Conservation (phyloP, 2,329 filamentous ascomycete genomes). For the Fusarium protoensiforme region DNA sequence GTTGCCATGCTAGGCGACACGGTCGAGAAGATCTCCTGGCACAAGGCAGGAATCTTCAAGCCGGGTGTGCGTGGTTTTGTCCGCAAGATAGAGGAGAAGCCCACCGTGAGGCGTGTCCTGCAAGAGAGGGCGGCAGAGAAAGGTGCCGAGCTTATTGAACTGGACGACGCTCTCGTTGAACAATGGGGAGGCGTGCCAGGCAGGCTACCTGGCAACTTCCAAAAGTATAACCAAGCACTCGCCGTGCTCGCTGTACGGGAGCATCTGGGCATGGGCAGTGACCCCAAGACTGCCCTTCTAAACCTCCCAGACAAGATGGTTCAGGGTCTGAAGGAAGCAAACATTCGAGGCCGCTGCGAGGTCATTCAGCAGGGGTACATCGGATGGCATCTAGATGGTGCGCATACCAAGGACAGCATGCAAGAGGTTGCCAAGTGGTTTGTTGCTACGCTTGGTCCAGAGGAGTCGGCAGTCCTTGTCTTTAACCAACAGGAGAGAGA, state of each 20-base stretch:
- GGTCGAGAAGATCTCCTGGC: constrained; percentile 86
- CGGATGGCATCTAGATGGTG: constrained; percentile 87
- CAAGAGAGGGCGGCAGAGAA: constrained; percentile 69
- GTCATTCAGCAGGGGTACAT: constrained; percentile 63
- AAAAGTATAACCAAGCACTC: constrained; percentile 69
- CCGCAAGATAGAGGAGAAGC: constrained; percentile 42
- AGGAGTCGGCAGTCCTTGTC: constrained; percentile 67
- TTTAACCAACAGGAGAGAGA: constrained; percentile 96
- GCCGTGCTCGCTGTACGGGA: constrained; percentile 66
- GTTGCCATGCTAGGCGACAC: constrained; percentile 82
- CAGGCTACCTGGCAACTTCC: constrained; percentile 61
- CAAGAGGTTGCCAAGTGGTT: constrained; percentile 83
- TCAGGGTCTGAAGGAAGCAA: constrained; percentile 73
- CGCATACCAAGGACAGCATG: constrained; percentile 88
- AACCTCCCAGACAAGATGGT: constrained; percentile 60
- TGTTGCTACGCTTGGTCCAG: constrained; percentile 56
- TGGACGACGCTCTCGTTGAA: constrained; percentile 52
- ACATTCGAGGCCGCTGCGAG: constrained; percentile 83
- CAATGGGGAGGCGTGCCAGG: constrained; percentile 56
- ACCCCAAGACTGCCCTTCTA: constrained; percentile 35
- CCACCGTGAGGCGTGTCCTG: constrained; percentile 63
- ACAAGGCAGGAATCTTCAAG: constrained; percentile 92
- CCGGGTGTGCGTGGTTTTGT: constrained; percentile 57
- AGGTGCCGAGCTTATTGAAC: constrained; percentile 55
- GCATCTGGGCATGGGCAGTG: constrained; percentile 58